These are phyloP conservation scores for Imleria badia DNA, from an alignment of 768 basidiomycete species.

Conservation along the genomic window DNA sequence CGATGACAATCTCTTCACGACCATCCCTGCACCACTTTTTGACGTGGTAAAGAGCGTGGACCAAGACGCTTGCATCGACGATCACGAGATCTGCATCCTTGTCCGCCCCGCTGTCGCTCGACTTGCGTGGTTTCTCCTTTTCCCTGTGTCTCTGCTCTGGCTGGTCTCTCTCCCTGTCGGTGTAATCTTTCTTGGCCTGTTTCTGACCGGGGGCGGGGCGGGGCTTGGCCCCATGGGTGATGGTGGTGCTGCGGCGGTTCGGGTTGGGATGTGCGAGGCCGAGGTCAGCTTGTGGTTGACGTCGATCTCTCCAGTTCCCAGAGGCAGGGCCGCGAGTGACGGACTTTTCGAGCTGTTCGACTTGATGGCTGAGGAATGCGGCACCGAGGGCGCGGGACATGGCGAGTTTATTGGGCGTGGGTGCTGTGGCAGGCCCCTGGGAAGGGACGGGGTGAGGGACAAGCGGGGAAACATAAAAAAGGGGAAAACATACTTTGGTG, in stretches of 20 bases:
- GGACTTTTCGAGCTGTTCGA: constrained; percentile 82
- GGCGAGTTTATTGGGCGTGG: constrained; percentile 58
- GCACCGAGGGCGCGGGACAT: constrained; percentile 88
- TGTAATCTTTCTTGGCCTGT: constrained; percentile 21
- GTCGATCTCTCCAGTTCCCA: constrained; percentile 62
- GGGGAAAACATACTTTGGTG: constrained; percentile 11
- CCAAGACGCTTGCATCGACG: constrained; percentile 78
- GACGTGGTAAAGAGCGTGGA: constrained; percentile 74
- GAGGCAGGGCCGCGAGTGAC: constrained; percentile 53
- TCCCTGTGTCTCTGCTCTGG: constrained; percentile 17
- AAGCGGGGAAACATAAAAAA: no score
- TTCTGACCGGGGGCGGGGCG: constrained; percentile 23
- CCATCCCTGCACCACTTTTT: constrained; percentile 82
- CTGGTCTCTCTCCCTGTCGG: constrained; percentile 22
- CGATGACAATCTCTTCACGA: constrained; percentile 72
- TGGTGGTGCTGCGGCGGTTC: constrained; percentile 17
- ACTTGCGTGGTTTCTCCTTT: constrained; percentile 23
- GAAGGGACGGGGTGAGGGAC: background rate
- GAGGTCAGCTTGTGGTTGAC: constrained; percentile 26
- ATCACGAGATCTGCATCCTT: constrained; percentile 77
- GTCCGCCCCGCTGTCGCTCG: constrained; percentile 28
- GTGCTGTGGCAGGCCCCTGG: constrained; percentile 24
- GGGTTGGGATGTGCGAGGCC: constrained; percentile 10
- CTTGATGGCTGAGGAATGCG: constrained; percentile 84
- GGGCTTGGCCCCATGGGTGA: constrained; percentile 20